Base-by-base conservation (phyloP, 75 land plant genomes). In the Gnetum montanum region DNA sequence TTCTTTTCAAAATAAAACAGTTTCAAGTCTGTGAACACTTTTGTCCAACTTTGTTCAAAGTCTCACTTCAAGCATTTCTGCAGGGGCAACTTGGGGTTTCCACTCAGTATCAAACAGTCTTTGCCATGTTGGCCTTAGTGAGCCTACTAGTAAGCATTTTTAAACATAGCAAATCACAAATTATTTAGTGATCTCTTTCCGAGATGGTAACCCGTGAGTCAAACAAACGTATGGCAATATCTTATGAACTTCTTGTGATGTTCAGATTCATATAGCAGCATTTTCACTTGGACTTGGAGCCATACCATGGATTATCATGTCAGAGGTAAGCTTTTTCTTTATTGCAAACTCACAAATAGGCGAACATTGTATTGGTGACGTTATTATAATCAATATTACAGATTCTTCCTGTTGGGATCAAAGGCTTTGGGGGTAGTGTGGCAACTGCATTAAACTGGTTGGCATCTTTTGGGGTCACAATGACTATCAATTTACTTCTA, bases 221-320 rank as follows among this genome's bases (percentile, higher is more conserved):
- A n/a, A n/a, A n/a, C n/a, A n/a, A n/a, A n/a, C n/a, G n/a, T n/a
- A n/a, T n/a, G n/a, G n/a, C n/a, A n/a, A n/a, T n/a, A n/a, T n/a
- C n/a, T n/a, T n/a, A n/a, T n/a, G n/a, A n/a, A n/a, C n/a, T n/a
- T n/a, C n/a, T n/a, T n/a, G n/a, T n/a, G n/a, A n/a, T n/a, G n/a
- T 70, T 15, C 64, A 91, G 93, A 68, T 69, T 13, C 70, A 73
- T 64, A 84, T 91, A 0, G 66, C 70, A 50, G 25, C 76, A 8
- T 91, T 83, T 57, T 86, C 97, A 18, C 66, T 91, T 24, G 97
- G 97, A 22, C 34, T 91, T 37, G 97, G 97, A 38, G 78, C 88
- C 38, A 78, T 91, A 70, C 97, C 97, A 33, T 91, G 97, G 97
- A 26, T 91, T 54, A 83, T 91, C 34, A 91, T 91, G 97, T 91